Conservation (phyloP, 768 basidiomycete genomes). For the Kwoniella shandongensis region DNA sequence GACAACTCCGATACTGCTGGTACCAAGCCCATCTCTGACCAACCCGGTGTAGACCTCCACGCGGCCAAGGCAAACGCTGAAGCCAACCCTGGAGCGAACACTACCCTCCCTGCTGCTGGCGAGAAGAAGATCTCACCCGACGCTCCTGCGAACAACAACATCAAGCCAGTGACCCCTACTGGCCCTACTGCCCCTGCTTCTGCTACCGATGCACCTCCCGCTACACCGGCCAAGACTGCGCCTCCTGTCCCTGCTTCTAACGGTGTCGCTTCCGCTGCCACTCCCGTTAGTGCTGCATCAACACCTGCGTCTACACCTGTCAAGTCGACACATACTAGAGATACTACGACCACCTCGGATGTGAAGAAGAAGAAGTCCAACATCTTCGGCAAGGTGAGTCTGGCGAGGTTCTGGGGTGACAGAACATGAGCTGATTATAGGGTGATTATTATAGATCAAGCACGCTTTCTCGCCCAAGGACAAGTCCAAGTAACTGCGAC, state of each 20-base stretch:
- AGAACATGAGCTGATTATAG: too few species aligned
- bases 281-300: slow-evolving; percentile 24
- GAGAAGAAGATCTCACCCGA: slow-evolving; percentile 9
- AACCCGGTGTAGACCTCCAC: slow-evolving; percentile 38
- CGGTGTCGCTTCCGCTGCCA: slow-evolving; percentile 9
- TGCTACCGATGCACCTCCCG: slow-evolving; percentile 22
- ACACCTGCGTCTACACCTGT: slow-evolving; percentile 39
- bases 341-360: slow-evolving; percentile 27
- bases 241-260: slow-evolving; percentile 24
- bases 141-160: slow-evolving; percentile 12
- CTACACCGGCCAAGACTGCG: slow-evolving; percentile 32
- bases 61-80: slow-evolving; percentile 42
- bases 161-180: slow-evolving; percentile 7
- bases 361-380: slow-evolving; percentile 48
- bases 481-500: slow-evolving; percentile 17
- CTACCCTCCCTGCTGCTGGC: slow-evolving; percentile 15
- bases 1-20: slow-evolving; percentile 25
- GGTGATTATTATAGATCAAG: slow-evolving; percentile 42
- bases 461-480: slow-evolving; percentile 45
- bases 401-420: not conserved
- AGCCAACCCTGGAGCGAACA: slow-evolving; percentile 21
- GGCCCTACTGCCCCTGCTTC: slow-evolving; percentile 1
- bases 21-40: slow-evolving; percentile 32
- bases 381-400: slow-evolving; percentile 48
- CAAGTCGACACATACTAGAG: slow-evolving; percentile 27